Conservation (phyloP, 129 eudicot genomes). For the Mikania micrantha region DNA sequence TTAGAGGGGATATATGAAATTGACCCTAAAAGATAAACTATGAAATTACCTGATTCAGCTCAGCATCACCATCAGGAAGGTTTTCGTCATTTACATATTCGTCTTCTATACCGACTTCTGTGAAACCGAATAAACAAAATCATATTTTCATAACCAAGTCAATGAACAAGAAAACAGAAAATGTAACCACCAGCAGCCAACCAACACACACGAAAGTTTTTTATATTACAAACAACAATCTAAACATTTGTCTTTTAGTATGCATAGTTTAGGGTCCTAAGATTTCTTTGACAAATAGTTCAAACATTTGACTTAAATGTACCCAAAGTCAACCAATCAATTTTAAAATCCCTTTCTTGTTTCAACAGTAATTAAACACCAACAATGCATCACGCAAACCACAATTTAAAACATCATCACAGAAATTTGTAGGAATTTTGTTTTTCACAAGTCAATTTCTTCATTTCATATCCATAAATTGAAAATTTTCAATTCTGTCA, state of each 20-base stretch:
- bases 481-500: background rate
- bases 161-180: background rate
- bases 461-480: background rate
- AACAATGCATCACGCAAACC: background rate
- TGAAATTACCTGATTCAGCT: slow-evolving; percentile 19
- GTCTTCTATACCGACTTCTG: slow-evolving; percentile 26
- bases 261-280: background rate
- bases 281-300: background rate
- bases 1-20: no score
- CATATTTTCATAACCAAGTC: background rate
- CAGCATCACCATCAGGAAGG: slow-evolving; percentile 8
- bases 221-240: background rate
- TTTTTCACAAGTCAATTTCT: background rate
- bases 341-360: background rate
- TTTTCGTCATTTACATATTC: slow-evolving; percentile 8
- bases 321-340: slow-evolving; percentile 1
- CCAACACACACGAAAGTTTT: background rate
- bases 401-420: background rate
- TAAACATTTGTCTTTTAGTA: background rate
- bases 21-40: no score
- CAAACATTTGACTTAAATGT: background rate
- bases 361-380: background rate
- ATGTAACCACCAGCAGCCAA: background rate
- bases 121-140: slow-evolving; percentile 1
- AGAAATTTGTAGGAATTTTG: background rate